Evolutionary conservation across 805 yeast genomes (phyloP), one percentile per base, ranked within the genome.

Genomic region (Lipomyces orientalis): DNA sequence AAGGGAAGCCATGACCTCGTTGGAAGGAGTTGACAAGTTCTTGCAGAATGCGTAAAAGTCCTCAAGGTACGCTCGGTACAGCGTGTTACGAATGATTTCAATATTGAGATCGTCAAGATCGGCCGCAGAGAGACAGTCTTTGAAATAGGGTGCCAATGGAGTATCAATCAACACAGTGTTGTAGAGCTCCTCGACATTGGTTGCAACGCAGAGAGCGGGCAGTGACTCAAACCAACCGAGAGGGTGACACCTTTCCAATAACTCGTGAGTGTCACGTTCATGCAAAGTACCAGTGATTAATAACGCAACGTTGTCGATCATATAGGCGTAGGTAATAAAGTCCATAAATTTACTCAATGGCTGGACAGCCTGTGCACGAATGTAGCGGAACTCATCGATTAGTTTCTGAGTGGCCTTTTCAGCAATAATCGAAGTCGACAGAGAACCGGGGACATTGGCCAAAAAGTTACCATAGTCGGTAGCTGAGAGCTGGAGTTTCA

Each of bases 161-260:
- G 99, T 95, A 80, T 95, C 99, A 64, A 95, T 89, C 67, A 95
- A 83, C 14, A 95, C 99, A 0, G 96, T 90, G 75, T 90, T 90
- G 81, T 94, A 95, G 74, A 95, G 84, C n/a, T 95, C 87, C 75
- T 93, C 97, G 65, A 94, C 87, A 79, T 94, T 98, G 1, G 97
- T 92, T 59, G 98, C 98, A 60, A 94, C 95, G 16, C 95, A 87
- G 66, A 95, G 84, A 0, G 98, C 94, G 46, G 99, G 99, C 73
- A 95, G 86, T 7, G 98, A 94, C 74, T 95, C 99, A 76, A 95
- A 95, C 97, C 98, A 93, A 57, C 99, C 99, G 74, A 95, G 83
- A 0, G 99, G 99, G 78, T 95, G 97, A 78, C 97, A 93, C 77
- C 97, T 88, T 67, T 88, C 87, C 75, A 95, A 84, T 62, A 96